These are phyloP conservation scores for Tuctoria greenei DNA, from an alignment of 176 grass and related monocot species.

Conservation along the genomic window DNA sequence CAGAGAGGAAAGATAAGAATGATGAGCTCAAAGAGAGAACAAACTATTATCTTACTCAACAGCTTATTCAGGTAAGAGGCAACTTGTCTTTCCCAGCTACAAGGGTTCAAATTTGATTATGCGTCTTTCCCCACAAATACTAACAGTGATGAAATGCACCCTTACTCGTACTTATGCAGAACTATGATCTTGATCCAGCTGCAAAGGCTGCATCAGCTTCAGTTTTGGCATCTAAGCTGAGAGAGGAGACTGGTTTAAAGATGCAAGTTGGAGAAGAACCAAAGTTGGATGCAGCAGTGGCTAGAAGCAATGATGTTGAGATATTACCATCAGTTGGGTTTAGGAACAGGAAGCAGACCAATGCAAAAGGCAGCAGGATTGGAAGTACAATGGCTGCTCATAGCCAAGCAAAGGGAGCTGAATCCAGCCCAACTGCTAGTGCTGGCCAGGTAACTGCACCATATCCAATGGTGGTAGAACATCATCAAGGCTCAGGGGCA, in stretches of 20 bases:
- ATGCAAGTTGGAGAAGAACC: constrained; percentile 64
- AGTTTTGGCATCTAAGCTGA: constrained; percentile 87
- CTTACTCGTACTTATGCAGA: constrained; percentile 48
- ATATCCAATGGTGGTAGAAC: constrained; percentile 62
- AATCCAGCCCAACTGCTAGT: constrained; percentile 35
- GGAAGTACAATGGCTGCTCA: constrained; percentile 40
- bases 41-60: constrained; percentile 92
- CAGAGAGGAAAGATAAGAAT: constrained; percentile 91
- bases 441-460: constrained; percentile 43
- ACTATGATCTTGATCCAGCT: constrained; percentile 97
- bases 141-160: not conserved
- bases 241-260: constrained; percentile 82
- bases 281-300: constrained; percentile 42
- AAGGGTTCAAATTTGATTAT: constrained; percentile 22
- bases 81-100: constrained; percentile 24
- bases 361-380: constrained; percentile 45
- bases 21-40: constrained; percentile 99
- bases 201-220: constrained; percentile 87
- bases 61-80: constrained; percentile 78
- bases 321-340: constrained; percentile 56
- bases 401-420: constrained; percentile 31
- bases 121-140: not conserved
- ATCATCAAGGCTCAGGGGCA: constrained; percentile 63
- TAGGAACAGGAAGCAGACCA: constrained; percentile 68
- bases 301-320: constrained; percentile 57